Conservation (phyloP, 192 early-diverging fungal species). For the Lobosporangium transversale region DNA sequence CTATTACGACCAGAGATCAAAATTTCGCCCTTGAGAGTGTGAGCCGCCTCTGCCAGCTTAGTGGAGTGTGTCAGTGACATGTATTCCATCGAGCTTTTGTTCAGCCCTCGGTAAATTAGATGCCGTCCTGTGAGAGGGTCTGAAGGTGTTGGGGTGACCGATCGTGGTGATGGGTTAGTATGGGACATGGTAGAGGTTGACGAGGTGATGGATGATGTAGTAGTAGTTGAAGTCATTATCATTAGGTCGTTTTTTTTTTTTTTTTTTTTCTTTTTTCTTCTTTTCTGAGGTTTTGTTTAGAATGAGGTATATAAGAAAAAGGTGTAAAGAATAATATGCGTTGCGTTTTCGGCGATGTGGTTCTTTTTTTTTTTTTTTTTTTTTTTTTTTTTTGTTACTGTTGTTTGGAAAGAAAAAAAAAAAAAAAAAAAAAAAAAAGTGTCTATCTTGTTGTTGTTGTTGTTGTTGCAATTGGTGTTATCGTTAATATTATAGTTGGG, state of each 20-base stretch:
- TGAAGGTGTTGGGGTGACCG: slow-evolving; percentile 17
- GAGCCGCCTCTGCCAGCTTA: slow-evolving; percentile 10
- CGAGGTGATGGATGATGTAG: slow-evolving; percentile 7
- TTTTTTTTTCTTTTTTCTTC: not conserved
- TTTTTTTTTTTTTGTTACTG: too few species aligned
- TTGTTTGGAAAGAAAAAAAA: too few species aligned
- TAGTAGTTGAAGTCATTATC: slow-evolving; percentile 28
- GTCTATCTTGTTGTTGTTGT: too few species aligned
- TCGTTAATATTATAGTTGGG: too few species aligned
- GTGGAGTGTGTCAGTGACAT: slow-evolving; percentile 34
- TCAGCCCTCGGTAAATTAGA: slow-evolving; percentile 27
- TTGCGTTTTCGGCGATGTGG: not conserved
- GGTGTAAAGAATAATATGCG: not conserved
- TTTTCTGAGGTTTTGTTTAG: not conserved
- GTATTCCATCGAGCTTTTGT: slow-evolving; percentile 39
- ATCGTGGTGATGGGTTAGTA: slow-evolving; percentile 6
- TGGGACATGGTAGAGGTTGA: slow-evolving; percentile 14
- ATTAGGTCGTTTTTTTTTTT: too few species aligned
- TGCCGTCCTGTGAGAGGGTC: slow-evolving; percentile 17
- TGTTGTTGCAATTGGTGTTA: too few species aligned
- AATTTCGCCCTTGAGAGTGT: slow-evolving; percentile 38
- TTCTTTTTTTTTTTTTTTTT: not conserved
- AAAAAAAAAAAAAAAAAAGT: too few species aligned
- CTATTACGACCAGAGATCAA: slow-evolving; percentile 13
- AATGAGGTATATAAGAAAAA: not conserved